Base-by-base conservation (phyloP, 2,329 filamentous ascomycete genomes). In the Epichloe typhina region DNA sequence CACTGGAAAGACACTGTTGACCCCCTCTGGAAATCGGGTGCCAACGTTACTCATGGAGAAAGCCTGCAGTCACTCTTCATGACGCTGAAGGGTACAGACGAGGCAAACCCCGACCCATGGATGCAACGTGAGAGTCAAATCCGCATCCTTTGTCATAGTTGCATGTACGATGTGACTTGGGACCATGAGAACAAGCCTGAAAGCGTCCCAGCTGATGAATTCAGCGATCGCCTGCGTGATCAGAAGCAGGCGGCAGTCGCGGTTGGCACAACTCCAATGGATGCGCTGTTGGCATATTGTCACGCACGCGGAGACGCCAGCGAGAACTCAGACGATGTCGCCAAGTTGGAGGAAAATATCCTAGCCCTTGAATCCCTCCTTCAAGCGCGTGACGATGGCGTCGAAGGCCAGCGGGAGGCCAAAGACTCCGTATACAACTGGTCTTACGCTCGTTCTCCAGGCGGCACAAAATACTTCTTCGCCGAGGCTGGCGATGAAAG, bases 201-300 rank as follows among this genome's bases (percentile, higher is more conserved):
- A 26, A 26, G 23, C 23, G 23, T 26, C 6, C 23, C 23, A 26
- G 23, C 23, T 26, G 23, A 26, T 26, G 23, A 6, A 26, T 26
- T 26, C 23, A 26, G 6, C 23, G 6, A 26, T 26, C 23, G 23
- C 23, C 23, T 26, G 23, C 23, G 23, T 26, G 23, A 26, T 26
- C 23, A 26, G 23, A 7, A 26, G 23, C 23, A 26, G 23, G 23
- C 23, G 23, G 23, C 36, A 12, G 36, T n/a, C 36, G 36, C 57
- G 0, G 58, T 71, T 1, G 69, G 70, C 0, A 68, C 65, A 0
- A 68, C 66, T 1, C 63, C 68, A 2, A 59, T 71, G 52, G 69
- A 72, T 44, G 59, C 68, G 0, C 17, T 72, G 2, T 40, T 70
- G 0, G 53, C 67, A 0, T 72, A 69, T 49, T 56, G 62, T 38